A percentile compares a stretch with the other conserved stretches of the same genome.
Conservation (phyloP, 2,329 filamentous ascomycete species). For the Alternaria postmessia region DNA sequence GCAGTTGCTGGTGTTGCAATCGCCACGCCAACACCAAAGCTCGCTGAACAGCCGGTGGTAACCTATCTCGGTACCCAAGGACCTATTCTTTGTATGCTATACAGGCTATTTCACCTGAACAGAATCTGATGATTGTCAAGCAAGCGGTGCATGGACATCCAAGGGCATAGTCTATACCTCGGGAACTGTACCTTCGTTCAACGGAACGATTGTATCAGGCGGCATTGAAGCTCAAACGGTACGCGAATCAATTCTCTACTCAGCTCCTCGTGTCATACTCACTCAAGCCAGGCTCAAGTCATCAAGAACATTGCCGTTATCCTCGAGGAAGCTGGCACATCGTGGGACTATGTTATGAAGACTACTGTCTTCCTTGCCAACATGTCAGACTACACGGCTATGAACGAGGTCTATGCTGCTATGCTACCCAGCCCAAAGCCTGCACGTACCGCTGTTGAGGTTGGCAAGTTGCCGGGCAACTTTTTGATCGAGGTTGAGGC, state of each 20-base stretch:
- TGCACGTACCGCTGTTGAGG: slow-evolving; percentile 41
- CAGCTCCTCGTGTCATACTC: neutral
- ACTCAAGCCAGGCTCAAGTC: slow-evolving; percentile 38
- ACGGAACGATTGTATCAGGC: slow-evolving; percentile 36
- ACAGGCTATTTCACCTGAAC: no score
- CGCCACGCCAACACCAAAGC: slow-evolving; percentile 32
- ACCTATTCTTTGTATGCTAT: slow-evolving; percentile 33
- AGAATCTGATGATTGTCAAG: slow-evolving; percentile 13
- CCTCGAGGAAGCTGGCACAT: slow-evolving; percentile 43
- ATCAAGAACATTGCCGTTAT: slow-evolving; percentile 44
- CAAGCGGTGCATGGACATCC: slow-evolving; percentile 40
- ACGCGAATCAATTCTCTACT: neutral
- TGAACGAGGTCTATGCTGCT: slow-evolving; percentile 44
- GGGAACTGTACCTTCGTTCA: slow-evolving; percentile 40
- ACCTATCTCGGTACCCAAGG: slow-evolving; percentile 46
- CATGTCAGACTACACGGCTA: slow-evolving; percentile 44
- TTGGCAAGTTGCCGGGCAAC: slow-evolving; percentile 42
- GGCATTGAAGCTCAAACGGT: slow-evolving; percentile 41
- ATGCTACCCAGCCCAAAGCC: slow-evolving; percentile 44
- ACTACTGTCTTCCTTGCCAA: slow-evolving; percentile 44
- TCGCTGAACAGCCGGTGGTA: slow-evolving; percentile 35
- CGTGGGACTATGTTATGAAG: slow-evolving; percentile 47
- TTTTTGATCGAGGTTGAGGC: slow-evolving; percentile 45
- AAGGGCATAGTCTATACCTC: slow-evolving; percentile 45
- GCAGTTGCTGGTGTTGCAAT: slow-evolving; percentile 22